Evolutionary conservation across 352 stramenopile species (phyloP), one percentile per base, ranked within the genome.

Genomic region (Phytophthora constricta): DNA sequence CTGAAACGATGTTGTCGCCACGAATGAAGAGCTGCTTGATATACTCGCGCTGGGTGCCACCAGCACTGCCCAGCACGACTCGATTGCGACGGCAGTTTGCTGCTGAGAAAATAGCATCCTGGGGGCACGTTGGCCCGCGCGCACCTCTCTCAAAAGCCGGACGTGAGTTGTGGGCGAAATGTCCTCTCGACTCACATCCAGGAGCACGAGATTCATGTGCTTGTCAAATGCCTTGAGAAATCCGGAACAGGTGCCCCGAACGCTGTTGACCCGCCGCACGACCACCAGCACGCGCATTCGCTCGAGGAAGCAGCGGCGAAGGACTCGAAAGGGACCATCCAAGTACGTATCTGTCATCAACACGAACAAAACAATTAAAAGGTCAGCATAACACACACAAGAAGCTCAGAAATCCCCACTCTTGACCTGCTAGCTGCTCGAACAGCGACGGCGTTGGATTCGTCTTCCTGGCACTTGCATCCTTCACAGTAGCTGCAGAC

Each of bases 141-240:
- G 70, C 49, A 82, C 60, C 39, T 91, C 76, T 17, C 62, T 66
- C 22, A 68, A 41, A 23, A 81, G 37, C 22, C 49, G 48, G 41
- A 70, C 53, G 56, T 91, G 79, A 4, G 70, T 75, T 17, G 41
- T 62, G 25, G 63, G 62, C 13, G 80, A 51, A n/a, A 94, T 75
- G 47, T 72, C 85, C 11, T 79, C 68, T 65, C 98, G 93, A 39
- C 88, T 82, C 13, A 97, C 94, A 72, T 98, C 92, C 64, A 91
- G 62, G 26, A 98, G 65, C 47, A 98, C 87, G 39, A 98, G 58
- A 73, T 98, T 98, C 76, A 97, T 90, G 76, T 98, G 94, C 74
- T 98, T 98, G 74, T 98, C 95, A 67, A 98, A 98, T 5, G 91
- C 93, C 58, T 98, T 91, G 33, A 98, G 75, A 61, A 87, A 96